Base-by-base conservation (phyloP, 2,329 filamentous ascomycete species). In the Colletotrichum navitas region DNA sequence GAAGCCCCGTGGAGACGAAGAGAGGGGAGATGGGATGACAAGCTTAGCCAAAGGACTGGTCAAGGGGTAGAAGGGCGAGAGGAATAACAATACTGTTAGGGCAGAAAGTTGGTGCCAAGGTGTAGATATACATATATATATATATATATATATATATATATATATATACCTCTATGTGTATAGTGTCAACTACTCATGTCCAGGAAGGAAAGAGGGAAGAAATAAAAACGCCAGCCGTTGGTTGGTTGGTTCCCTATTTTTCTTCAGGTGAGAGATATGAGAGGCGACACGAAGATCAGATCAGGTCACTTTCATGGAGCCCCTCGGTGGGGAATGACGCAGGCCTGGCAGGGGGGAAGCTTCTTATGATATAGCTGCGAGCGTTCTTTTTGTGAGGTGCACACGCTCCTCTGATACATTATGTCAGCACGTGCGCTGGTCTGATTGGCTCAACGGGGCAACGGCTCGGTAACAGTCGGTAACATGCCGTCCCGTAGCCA, bases 301-400 rank as follows among this genome's bases (percentile, higher is more conserved):
- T 72, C 69, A 72, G 69, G 69, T 72, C 69, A 72, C 68, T 70
- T 64, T 45, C 60, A 36, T 52, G 58, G 65, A 64, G 69, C 69
- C 69, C 65, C 69, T 68, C 69, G 65, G 65, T 72, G 69, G 69
- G 54, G 69, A 72, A 72, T 72, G 69, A 72, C 69, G 69, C 69
- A 72, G 52, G 21, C 45, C 32, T 18, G 59, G 18, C 65, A 68
- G 39, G 60, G 58, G 47, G 68, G 68, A 65, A 65, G 62, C 26
- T 52, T 47, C 45, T 47, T 10, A 36, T 24, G 55, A 60, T 58
- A 21, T 18, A 18, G 12, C 29, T n/a, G 12, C 11, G 12, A 52
- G 47, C 68, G 39, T 45, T 6, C 39, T 41, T 64, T 39, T 8
- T 60, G 11, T 5, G 39, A 41, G n/a, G 59, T 18, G 39, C 21